Percentiles rank a stretch among this genome's conserved stretches.
phyloP scores from a whole-genome alignment of 192 early-diverging fungal genomes.

The Backusella sp. region DNA sequence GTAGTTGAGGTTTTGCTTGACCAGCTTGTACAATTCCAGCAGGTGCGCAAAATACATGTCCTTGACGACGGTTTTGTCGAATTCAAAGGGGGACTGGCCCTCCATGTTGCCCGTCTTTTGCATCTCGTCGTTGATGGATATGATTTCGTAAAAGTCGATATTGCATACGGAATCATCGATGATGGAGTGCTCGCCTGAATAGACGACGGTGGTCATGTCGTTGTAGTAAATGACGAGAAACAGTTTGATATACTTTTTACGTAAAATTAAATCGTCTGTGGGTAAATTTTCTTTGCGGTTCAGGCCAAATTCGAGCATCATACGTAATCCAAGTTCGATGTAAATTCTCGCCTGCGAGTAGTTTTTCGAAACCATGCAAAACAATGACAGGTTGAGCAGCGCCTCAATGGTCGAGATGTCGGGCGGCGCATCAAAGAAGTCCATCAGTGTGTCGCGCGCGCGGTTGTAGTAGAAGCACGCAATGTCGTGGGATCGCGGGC shows the following conservation, averaged over 20 bases:
- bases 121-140: slow-evolving; percentile 11
- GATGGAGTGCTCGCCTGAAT: slow-evolving; percentile 23
- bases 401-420: slow-evolving; percentile 37
- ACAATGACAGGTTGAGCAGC: slow-evolving; percentile 32
- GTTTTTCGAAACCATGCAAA: slow-evolving; percentile 30
- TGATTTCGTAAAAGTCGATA: slow-evolving; percentile 35
- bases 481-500: slow-evolving; percentile 24
- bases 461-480: slow-evolving; percentile 30
- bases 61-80: slow-evolving; percentile 23
- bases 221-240: slow-evolving; percentile 38
- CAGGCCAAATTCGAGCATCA: slow-evolving; percentile 37
- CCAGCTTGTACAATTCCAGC: slow-evolving; percentile 23
- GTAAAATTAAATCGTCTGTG: slow-evolving; percentile 15
- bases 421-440: slow-evolving; percentile 34
- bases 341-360: slow-evolving; percentile 38
- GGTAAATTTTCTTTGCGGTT: slow-evolving; percentile 18
- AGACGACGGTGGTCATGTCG: slow-evolving; percentile 20
- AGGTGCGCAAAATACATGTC: slow-evolving; percentile 32
- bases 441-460: slow-evolving; percentile 27
- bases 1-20: slow-evolving; percentile 17
- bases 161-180: slow-evolving; percentile 28
- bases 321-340: slow-evolving; percentile 33
- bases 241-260: slow-evolving; percentile 29
- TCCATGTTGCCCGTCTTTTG: neutral
- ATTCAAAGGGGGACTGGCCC: neutral